Base-by-base conservation (phyloP, 2,329 filamentous ascomycete species). In the Rhytidhysteron rufulum region DNA sequence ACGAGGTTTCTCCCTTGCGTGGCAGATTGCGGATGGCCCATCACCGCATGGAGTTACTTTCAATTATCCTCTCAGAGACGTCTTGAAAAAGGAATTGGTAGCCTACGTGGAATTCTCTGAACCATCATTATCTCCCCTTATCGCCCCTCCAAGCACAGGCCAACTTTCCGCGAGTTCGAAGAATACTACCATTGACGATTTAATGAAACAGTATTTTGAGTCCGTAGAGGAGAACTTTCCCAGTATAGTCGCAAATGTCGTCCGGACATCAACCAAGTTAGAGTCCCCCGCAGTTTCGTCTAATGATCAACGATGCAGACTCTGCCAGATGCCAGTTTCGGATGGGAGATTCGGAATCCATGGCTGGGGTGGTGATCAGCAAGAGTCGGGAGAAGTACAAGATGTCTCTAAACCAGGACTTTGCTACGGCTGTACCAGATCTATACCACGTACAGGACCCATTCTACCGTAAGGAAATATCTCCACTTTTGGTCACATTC, bases 181-280 rank as follows among this genome's bases (percentile, higher is more conserved):
- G 58, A 84, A 88, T 49, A 77, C 88, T 33, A 94, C 88, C 33
- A 96, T 98, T 54, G 89, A 96, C 58, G 85, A 90, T 51, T 78
- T 98, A 39, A 90, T 97, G 83, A 71, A 76, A 42, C 83, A 88
- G 42, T 98, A 96, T 63, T 95, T 98, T 57, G 79, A 81, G 50
- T 84, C 82, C 30, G 88, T 95, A 13, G 90, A 95, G 60, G 79
- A 81, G 49, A 85, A 85, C 43, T 96, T 94, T 57, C 87, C 90
- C 3, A 88, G 86, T 40, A 88, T 97, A 41, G 90, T 98, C 50
- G 85, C 90, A 22, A 98, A 98, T 61, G 93, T 98, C 8, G 91
- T 96, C 4, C 81, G 88, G 47, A 98, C 91, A 24, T 84, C 86
- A n/a, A 83, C 82, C 37, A 95, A 94, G 66, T 74, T 97, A 30